Conservation (phyloP, 805 yeast species). For the Pichia rugopelliculosa region DNA sequence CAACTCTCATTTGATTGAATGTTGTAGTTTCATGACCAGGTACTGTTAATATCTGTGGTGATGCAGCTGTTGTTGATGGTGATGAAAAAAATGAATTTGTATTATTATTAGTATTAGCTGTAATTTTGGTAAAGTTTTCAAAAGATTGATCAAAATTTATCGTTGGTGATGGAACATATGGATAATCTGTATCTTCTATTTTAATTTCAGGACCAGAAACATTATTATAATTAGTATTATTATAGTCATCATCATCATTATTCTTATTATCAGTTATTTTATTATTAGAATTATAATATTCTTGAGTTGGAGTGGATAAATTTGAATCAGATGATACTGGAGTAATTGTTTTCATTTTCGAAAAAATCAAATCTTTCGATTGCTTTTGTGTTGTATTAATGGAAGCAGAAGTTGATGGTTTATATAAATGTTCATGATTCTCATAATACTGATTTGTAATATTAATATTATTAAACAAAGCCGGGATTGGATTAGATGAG, state of each 20-base stretch:
- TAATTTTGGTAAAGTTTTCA: not conserved
- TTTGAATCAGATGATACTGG: not conserved
- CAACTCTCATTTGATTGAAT: constrained; percentile 29
- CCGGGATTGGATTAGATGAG: not conserved
- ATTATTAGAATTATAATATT: not conserved
- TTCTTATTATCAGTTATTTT: constrained; percentile 10
- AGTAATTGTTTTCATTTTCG: not conserved
- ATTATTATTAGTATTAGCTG: not conserved
- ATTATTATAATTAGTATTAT: constrained; percentile 15
- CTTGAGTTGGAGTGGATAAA: not conserved
- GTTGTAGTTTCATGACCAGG: not conserved
- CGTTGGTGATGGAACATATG: not conserved
- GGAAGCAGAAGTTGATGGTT: not conserved
- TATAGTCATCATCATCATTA: constrained; percentile 12
- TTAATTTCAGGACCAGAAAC: constrained; percentile 15
- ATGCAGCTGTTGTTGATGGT: not conserved
- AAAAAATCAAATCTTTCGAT: not conserved
- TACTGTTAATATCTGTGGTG: not conserved
- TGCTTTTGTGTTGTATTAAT: not conserved
- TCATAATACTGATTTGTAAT: not conserved
- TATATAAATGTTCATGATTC: not conserved
- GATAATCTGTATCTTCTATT: constrained; percentile 20
- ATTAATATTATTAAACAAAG: not conserved
- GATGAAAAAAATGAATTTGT: not conserved
- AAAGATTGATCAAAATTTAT: not conserved